These are phyloP conservation scores for Saccharomycopsis fermentans DNA, from an alignment of 805 yeast genomes.

Conservation along the genomic window DNA sequence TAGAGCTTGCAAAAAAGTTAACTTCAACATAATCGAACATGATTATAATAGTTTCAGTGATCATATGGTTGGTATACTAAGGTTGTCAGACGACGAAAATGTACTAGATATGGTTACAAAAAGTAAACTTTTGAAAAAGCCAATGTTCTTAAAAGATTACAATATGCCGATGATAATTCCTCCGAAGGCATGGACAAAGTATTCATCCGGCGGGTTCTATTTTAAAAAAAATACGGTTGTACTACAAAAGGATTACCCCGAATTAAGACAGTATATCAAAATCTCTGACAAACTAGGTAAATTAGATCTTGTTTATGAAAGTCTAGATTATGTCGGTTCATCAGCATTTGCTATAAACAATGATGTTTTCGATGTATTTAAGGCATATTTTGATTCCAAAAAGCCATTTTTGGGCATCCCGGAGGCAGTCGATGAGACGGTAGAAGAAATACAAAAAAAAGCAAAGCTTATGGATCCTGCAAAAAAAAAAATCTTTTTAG, in stretches of 20 bases:
- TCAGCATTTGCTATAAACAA: constrained; percentile 3
- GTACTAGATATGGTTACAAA: neutral
- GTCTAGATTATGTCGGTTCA: neutral
- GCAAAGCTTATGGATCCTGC: neutral
- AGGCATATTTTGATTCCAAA: neutral
- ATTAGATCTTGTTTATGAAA: constrained; percentile 2
- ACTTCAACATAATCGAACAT: neutral
- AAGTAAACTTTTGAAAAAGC: neutral
- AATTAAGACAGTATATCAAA: neutral
- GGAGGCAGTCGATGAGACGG: neutral
- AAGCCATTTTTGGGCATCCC: constrained; percentile 1
- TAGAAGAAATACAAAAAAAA: neutral
- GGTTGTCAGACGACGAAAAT: neutral
- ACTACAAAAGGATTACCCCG: neutral
- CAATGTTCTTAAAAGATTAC: neutral
- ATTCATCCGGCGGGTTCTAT: neutral
- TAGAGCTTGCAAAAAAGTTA: neutral
- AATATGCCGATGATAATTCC: constrained; percentile 1
- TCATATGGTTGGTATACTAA: neutral
- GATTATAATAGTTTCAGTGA: neutral
- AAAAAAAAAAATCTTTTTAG: neutral
- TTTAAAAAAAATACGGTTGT: neutral
- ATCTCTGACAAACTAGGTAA: neutral
- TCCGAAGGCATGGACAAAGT: neutral
- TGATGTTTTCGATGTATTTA: neutral